phyloP scores from a whole-genome alignment of 345 rosid species.

The Citropsis articulata region DNA sequence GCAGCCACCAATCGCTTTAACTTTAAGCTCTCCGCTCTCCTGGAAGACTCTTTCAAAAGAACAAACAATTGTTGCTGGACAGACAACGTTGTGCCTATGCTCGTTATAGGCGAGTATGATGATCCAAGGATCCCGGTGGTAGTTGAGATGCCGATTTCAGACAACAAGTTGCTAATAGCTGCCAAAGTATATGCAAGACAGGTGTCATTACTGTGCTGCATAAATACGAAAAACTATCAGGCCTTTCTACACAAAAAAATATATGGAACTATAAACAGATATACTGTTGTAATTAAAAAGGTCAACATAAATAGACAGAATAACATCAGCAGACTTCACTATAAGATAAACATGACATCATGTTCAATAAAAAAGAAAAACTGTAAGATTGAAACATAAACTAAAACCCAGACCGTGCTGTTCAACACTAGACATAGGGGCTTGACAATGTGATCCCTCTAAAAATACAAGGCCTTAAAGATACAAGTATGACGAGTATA shows the following conservation, averaged over 20 bases:
- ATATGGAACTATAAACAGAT: background rate
- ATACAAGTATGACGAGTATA: background rate
- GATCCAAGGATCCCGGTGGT: constrained; percentile 71
- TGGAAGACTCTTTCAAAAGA: constrained; percentile 72
- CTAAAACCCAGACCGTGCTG: background rate
- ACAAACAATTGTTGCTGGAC: constrained; percentile 88
- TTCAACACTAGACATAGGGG: background rate
- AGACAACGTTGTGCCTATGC: constrained; percentile 65
- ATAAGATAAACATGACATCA: background rate
- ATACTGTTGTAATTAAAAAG: background rate
- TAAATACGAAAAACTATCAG: constrained; percentile 22
- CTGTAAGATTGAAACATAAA: background rate
- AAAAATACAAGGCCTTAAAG: background rate
- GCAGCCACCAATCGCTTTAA: constrained; percentile 82
- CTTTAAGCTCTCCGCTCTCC: constrained; percentile 83
- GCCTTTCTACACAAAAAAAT: background rate
- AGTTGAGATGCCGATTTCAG: constrained; percentile 78
- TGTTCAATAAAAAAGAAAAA: background rate
- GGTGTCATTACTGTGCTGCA: constrained; percentile 87
- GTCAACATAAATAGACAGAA: background rate
- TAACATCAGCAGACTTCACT: constrained; percentile 1
- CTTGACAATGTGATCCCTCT: background rate
- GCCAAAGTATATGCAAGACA: constrained; percentile 95
- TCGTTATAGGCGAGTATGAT: constrained; percentile 60
- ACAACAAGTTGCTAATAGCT: constrained; percentile 84